Evolutionary conservation across 306 rosid species (phyloP), one percentile per base, ranked within the genome.

Genomic region (Glycine soja): DNA sequence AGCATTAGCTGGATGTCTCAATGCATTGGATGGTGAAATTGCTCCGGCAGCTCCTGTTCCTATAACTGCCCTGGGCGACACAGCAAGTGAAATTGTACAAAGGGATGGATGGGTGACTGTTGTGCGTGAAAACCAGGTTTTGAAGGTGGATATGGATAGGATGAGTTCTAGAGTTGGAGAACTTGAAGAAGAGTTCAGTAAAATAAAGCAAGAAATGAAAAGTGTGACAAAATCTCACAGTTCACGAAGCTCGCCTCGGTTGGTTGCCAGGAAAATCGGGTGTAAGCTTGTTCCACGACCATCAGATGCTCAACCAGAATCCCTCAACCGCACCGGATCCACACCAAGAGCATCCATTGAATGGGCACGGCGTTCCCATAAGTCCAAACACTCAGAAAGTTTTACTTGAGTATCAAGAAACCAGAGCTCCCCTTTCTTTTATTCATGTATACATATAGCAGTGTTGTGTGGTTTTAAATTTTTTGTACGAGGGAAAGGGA

Each of bases 81-180:
- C 54, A 12, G 89, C 90, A 0, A 85, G 91, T 16, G 95, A 89
- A 86, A 88, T 91, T 79, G 90, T 91, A 77, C 91, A 86, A 83
- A 91, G 97, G 80, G 98, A 90, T 10, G 99, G 97, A 59, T 95
- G 99, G 97, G 97, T 93, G 75, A 81, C 90, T 3, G 87, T 95
- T 56, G 94, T 89, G 78, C 92, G 97, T 7, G 97, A 95, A 89
- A 95, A 95, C 62, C 96, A 80, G 76, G 92, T 85, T 82, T 84
- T 93, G 46, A 95, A 91, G 89, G 89, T 89, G 78, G 95, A 95
- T 77, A 87, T 95, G 95, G 95, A 90, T 66, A 91, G 84, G 69
- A 95, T 91, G 94, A 91, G 93, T 67, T 87, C 92, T 64, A 93
- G 93, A 86, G 98, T 93, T n/a, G 89, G 89, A 18, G 97, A 91